A percentile compares a stretch with the other conserved stretches of the same genome.
Conservation (phyloP, 306 rosid species). For the Dicorynia guianensis region DNA sequence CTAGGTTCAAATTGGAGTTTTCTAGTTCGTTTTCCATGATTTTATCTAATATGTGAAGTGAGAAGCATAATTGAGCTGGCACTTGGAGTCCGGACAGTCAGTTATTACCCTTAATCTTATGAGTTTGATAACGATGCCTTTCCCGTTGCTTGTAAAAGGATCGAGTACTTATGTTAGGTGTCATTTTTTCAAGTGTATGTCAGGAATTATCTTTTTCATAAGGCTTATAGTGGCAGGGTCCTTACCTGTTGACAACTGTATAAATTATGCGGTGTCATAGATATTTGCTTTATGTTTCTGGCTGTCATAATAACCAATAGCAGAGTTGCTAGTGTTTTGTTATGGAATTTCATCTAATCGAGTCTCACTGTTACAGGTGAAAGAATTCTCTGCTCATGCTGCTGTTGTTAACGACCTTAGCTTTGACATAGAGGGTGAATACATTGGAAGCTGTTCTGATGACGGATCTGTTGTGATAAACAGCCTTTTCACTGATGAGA, state of each 20-base stretch:
- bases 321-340: conserved; percentile 33
- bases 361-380: conserved; percentile 69
- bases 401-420: conserved; percentile 90
- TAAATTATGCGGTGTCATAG: background rate
- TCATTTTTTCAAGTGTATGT: conserved; percentile 26
- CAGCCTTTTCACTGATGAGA: conserved; percentile 87
- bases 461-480: conserved; percentile 87
- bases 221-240: background rate
- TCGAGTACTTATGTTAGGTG: conserved; percentile 14
- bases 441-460: conserved; percentile 94
- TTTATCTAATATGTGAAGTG: background rate
- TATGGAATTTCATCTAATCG: conserved; percentile 30
- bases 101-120: too few relatives aligned
- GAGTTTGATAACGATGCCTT: background rate
- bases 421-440: conserved; percentile 92
- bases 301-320: conserved; percentile 32
- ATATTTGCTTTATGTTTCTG: conserved; percentile 27
- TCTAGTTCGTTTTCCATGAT: background rate
- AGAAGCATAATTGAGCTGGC: background rate
- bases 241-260: background rate
- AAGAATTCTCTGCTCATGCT: conserved; percentile 81
- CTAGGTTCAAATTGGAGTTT: background rate
- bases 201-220: conserved; percentile 1
- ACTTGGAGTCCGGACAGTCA: background rate
- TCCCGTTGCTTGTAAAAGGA: background rate